Percentiles rank a stretch among this genome's conserved stretches.
phyloP scores from a whole-genome alignment of 345 rosid genomes.

The Hirschfeldia incana region DNA sequence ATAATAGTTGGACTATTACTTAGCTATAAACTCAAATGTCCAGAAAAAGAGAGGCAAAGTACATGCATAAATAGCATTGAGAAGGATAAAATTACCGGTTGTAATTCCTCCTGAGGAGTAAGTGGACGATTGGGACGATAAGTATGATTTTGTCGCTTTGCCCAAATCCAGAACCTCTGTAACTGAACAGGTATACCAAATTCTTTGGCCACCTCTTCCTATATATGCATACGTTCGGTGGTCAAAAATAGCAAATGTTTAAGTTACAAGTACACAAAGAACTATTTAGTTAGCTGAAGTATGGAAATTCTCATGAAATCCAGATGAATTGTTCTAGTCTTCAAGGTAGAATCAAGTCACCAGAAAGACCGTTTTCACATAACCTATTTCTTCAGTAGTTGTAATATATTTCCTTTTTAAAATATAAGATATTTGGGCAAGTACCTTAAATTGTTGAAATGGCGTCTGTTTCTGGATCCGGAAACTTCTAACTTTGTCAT shows the following conservation, averaged over 20 bases:
- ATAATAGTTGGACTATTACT: neutral
- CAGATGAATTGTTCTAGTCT: constrained; percentile 8
- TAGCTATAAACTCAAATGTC: neutral
- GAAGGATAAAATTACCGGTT: constrained; percentile 49
- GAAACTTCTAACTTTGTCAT: constrained; percentile 87
- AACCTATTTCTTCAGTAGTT: constrained; percentile 11
- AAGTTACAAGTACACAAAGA: constrained; percentile 3
- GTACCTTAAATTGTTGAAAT: constrained; percentile 83
- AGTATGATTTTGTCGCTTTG: constrained; percentile 92
- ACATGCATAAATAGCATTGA: constrained; percentile 13
- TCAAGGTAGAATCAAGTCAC: constrained; percentile 1
- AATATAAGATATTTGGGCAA: neutral
- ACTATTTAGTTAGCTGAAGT: neutral
- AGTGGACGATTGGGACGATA: constrained; percentile 88
- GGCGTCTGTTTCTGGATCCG: constrained; percentile 83
- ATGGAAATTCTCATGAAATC: neutral
- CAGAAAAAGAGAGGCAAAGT: constrained; percentile 10
- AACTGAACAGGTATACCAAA: constrained; percentile 79
- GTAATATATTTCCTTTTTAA: neutral
- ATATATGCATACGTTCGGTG: constrained; percentile 24
- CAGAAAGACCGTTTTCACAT: constrained; percentile 5
- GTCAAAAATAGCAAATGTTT: constrained; percentile 7
- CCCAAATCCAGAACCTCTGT: constrained; percentile 97
- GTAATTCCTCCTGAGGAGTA: constrained; percentile 72
- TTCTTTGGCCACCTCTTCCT: constrained; percentile 98